phyloP scores from a whole-genome alignment of 2,329 filamentous ascomycete genomes.

The Pyricularia pennisetigena region DNA sequence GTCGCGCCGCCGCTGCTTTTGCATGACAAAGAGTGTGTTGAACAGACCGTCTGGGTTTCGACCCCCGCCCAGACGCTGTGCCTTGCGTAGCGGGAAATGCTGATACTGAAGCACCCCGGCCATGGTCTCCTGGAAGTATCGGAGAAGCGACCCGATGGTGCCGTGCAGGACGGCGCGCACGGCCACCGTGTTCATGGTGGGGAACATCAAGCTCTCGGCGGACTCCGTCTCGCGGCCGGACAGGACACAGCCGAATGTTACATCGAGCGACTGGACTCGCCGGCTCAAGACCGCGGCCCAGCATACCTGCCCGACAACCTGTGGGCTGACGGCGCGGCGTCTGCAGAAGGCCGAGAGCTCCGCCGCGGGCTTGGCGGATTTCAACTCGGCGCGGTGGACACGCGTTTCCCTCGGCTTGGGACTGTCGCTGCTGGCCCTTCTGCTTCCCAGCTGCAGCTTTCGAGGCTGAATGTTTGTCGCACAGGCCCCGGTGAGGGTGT shows the following conservation, averaged over 20 bases:
- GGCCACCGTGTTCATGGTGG: constrained; percentile 84
- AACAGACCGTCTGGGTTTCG: constrained; percentile 29
- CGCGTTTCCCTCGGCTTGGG: background rate
- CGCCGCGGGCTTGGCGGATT: constrained; percentile 28
- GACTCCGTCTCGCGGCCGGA: constrained; percentile 73
- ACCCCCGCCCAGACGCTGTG: constrained; percentile 36
- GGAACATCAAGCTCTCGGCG: constrained; percentile 63
- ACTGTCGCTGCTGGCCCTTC: background rate
- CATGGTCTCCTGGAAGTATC: constrained; percentile 64
- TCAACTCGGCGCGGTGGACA: constrained; percentile 31
- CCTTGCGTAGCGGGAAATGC: constrained; percentile 65
- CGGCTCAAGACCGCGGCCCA: constrained; percentile 65
- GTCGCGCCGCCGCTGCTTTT: constrained; percentile 21
- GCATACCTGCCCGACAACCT: constrained; percentile 65
- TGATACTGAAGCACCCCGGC: constrained; percentile 59
- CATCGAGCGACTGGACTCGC: constrained; percentile 54
- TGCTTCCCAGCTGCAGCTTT: background rate
- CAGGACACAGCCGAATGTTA: constrained; percentile 74
- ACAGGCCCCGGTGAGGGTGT: constrained; percentile 45
- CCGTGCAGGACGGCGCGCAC: constrained; percentile 67
- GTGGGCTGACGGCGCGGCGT: constrained; percentile 57
- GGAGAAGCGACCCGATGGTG: constrained; percentile 51
- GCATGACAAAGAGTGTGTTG: constrained; percentile 47
- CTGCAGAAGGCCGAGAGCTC: constrained; percentile 53
- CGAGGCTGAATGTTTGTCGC: constrained; percentile 28